Conservation (phyloP, 169 alveolate genomes). For the Plasmodium knowlesi region DNA sequence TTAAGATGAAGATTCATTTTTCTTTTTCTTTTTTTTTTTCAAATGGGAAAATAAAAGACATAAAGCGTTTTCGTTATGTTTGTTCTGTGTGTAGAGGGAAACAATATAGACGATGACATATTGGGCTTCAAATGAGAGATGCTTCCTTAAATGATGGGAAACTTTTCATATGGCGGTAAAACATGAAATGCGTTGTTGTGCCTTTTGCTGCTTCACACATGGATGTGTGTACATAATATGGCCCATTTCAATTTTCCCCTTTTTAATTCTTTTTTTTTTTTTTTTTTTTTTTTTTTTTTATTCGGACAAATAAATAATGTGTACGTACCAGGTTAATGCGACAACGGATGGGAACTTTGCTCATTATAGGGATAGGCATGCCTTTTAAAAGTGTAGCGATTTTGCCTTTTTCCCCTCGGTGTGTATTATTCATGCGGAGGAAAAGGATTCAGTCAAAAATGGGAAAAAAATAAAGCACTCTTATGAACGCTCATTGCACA, state of each 20-base stretch:
- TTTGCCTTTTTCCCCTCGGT: background rate
- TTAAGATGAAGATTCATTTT: slow-evolving; percentile 47
- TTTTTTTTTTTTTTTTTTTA: background rate
- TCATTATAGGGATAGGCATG: background rate
- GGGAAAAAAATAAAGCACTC: background rate
- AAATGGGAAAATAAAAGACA: background rate
- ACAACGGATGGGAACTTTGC: background rate
- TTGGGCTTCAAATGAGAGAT: background rate
- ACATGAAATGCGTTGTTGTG: background rate
- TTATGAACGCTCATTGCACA: background rate
- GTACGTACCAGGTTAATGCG: background rate
- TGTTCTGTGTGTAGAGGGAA: background rate
- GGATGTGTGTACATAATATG: background rate
- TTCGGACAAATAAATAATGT: background rate
- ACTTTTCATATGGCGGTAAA: background rate
- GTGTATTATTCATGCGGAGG: background rate
- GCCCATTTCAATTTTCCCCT: background rate
- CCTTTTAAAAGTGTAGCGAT: background rate
- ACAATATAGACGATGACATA: background rate
- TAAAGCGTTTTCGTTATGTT: background rate
- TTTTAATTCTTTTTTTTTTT: background rate
- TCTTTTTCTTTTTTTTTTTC: slow-evolving; percentile 3
- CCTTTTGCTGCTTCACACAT: background rate
- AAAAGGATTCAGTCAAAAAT: background rate
- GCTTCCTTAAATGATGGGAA: background rate